phyloP scores from a whole-genome alignment of 805 yeast species.

The Kurtzmaniella fragi region DNA sequence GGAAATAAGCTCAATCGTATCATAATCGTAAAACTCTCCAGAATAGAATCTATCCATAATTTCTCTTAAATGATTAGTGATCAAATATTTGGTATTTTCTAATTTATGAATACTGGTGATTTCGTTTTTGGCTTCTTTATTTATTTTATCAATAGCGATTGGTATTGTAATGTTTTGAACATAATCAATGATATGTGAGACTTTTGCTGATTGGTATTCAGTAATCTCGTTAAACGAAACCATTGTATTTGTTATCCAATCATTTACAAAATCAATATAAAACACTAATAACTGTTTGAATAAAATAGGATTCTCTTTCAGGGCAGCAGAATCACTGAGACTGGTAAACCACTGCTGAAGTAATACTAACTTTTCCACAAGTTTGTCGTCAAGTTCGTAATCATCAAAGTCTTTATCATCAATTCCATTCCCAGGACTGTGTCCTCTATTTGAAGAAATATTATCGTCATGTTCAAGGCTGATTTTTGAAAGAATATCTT shows the following conservation, averaged over 20 bases:
- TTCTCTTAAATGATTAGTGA: conserved; percentile 37
- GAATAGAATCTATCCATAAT: conserved; percentile 47
- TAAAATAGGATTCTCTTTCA: conserved; percentile 22
- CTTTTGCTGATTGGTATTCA: conserved; percentile 28
- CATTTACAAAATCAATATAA: conserved; percentile 24
- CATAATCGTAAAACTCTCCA: conserved; percentile 46
- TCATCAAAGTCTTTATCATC: conserved; percentile 9
- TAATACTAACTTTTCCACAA: conserved; percentile 12
- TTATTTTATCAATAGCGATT: conserved; percentile 9
- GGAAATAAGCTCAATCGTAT: conserved; percentile 40
- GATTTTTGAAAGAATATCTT: conserved; percentile 14
- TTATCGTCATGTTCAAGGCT: conserved; percentile 11
- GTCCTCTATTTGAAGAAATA: conserved; percentile 2
- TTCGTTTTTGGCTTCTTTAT: conserved; percentile 12
- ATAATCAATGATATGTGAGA: conserved; percentile 19
- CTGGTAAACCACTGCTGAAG: conserved; percentile 19
- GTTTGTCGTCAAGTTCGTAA: conserved; percentile 14
- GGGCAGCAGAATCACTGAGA: conserved; percentile 13
- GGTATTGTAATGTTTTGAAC: conserved; percentile 15
- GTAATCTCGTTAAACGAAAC: conserved; percentile 25
- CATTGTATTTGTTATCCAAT: conserved; percentile 22
- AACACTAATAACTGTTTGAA: conserved; percentile 22
- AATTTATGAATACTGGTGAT: conserved; percentile 22
- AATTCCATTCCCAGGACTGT: too few relatives aligned
- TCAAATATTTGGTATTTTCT: conserved; percentile 25